Evolutionary conservation across 2,329 filamentous ascomycete genomes (phyloP).

Genomic region (Hypoxylon sp.): DNA sequence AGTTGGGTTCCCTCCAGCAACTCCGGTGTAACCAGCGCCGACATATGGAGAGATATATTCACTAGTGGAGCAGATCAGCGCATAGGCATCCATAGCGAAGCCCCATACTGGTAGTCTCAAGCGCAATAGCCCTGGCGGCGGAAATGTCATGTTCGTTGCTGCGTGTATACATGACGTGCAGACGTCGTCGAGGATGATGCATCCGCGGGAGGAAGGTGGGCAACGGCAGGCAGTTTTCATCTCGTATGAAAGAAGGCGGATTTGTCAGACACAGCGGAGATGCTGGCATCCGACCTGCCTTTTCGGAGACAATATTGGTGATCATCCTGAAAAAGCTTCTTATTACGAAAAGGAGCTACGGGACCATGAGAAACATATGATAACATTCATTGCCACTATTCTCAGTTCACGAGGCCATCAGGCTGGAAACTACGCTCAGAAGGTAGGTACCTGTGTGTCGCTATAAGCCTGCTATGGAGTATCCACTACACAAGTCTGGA

Average conservation of each 20-base stretch:
- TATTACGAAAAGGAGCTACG: constrained; percentile 10
- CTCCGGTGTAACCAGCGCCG: constrained; percentile 13
- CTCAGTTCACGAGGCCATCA: constrained; percentile 7
- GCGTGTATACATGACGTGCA: constrained; percentile 35
- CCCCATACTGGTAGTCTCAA: background rate
- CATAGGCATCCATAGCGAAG: constrained; percentile 12
- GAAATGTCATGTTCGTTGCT: constrained; percentile 8
- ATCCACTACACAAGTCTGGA: constrained; percentile 9
- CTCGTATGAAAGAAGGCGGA: constrained; percentile 20
- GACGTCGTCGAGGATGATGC: constrained; percentile 19
- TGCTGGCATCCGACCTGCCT: constrained; percentile 33
- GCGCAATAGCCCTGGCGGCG: constrained; percentile 3
- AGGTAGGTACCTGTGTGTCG: constrained; percentile 12
- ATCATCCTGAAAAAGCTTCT: constrained; percentile 25
- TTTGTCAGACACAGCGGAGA: constrained; percentile 22
- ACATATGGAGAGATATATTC: constrained; percentile 24
- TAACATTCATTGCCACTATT: constrained; percentile 25
- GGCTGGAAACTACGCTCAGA: background rate
- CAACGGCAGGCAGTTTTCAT: constrained; percentile 17
- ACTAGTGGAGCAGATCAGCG: constrained; percentile 25
- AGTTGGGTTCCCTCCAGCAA: constrained; percentile 14
- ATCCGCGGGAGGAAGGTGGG: constrained; percentile 25
- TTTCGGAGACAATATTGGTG: constrained; percentile 32
- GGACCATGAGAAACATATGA: constrained; percentile 32
- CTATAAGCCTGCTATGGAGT: constrained; percentile 3